phyloP scores from a whole-genome alignment of 352 stramenopile genomes.

The Phytopythium boreale region DNA sequence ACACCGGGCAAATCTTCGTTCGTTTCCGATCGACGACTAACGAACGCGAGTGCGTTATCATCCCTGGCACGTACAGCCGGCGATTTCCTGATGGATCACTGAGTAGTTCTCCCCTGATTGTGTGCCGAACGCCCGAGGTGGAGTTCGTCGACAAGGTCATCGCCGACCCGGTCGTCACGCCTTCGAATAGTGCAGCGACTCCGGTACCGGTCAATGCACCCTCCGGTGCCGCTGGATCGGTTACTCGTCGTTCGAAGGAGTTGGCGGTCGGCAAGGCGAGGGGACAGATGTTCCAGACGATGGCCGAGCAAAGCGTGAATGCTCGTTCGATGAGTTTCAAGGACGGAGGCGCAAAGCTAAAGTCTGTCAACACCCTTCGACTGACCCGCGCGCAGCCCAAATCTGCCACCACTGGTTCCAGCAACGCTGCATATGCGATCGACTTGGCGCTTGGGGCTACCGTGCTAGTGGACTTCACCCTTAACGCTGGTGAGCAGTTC shows the following conservation, averaged over 20 bases:
- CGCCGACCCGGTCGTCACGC: slow-evolving; percentile 7
- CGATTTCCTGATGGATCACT: slow-evolving; percentile 53
- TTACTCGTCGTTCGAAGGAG: slow-evolving; percentile 26
- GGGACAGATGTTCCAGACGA: slow-evolving; percentile 50
- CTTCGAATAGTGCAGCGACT: slow-evolving; percentile 4
- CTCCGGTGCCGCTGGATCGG: neutral
- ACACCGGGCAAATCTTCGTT: slow-evolving; percentile 78
- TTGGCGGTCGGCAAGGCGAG: slow-evolving; percentile 31
- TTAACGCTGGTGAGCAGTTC: slow-evolving; percentile 75
- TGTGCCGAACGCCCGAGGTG: slow-evolving; percentile 51
- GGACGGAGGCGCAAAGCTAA: neutral
- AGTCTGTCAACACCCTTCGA: slow-evolving; percentile 7
- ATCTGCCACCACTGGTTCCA: slow-evolving; percentile 19
- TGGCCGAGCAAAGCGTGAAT: slow-evolving; percentile 54
- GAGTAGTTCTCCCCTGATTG: slow-evolving; percentile 48
- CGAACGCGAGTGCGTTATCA: slow-evolving; percentile 58
- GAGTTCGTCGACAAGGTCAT: slow-evolving; percentile 50
- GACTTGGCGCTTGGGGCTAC: slow-evolving; percentile 18
- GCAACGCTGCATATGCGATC: slow-evolving; percentile 8
- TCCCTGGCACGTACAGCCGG: slow-evolving; percentile 52
- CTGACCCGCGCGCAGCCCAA: slow-evolving; percentile 18
- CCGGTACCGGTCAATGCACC: neutral
- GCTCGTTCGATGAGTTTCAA: slow-evolving; percentile 4
- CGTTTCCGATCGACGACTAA: slow-evolving; percentile 59
- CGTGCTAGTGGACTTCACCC: slow-evolving; percentile 67